Evolutionary conservation across 2,329 filamentous ascomycete genomes (phyloP), one percentile per base, ranked within the genome.

Genomic region (Trichoderma atrobrunneum): DNA sequence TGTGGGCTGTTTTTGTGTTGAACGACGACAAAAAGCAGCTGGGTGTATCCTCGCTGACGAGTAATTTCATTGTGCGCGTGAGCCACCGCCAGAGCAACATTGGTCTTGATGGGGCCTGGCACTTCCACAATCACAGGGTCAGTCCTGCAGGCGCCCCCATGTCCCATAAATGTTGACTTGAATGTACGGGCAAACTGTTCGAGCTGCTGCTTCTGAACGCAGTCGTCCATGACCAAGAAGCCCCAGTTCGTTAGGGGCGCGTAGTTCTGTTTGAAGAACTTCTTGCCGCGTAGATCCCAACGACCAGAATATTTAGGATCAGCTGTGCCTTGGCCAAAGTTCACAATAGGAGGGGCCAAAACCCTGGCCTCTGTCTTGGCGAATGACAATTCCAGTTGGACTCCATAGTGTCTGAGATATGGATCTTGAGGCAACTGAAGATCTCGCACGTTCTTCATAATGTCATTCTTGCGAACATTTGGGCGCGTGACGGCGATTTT

Each of bases 401-500:
- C 85, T 1, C 93, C 93, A 74, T 95, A 98, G 64, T 90, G 86
- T 2, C 84, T 84, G 1, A 98, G 85, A 63, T 92, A 91, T 0
- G 86, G 88, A 75, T 99, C 96, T 11, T 89, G 84, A 0, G 95
- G 85, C 75, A 92, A 87, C 0, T 83, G 78, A 10, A 97, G 88
- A 18, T 92, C 92, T 4, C 87, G 80, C 63, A 90, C 83, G 51
- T 79, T 78, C 7, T 70, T 71, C 70, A 81, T 76, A 76, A 98
- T 94, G 24, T 92, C 89, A 0, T 79, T 76, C 75, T 89, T 88
- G n/a, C 96, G 92, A 34, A 90, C 80, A 0, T 80, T 79, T 0
- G 96, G 96, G 1, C 91, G 87, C 7, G 92, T 93, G 5, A 97
- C 95, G 0, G 95, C 95, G 77, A 95, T 94, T 80, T 92, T 95